These are phyloP conservation scores for Xylariales sp. DNA, from an alignment of 2,329 filamentous ascomycete genomes.

Conservation along the genomic window DNA sequence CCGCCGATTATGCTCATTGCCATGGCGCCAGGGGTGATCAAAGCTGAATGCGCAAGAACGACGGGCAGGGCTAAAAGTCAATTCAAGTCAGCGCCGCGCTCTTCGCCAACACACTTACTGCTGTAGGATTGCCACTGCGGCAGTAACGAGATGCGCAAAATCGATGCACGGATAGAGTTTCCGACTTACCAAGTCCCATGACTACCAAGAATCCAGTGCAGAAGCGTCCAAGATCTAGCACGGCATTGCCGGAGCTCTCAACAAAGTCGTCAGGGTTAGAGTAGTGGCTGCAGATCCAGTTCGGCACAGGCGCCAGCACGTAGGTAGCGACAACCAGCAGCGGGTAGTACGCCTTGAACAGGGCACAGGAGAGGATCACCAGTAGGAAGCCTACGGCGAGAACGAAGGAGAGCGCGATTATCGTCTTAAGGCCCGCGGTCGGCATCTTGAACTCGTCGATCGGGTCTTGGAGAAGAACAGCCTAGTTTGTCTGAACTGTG, in stretches of 20 bases:
- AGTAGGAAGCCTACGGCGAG: constrained; percentile 98
- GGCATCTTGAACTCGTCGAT: constrained; percentile 42
- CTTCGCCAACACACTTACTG: no score
- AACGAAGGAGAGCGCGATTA: constrained; percentile 98
- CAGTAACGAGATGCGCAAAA: no score
- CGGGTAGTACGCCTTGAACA: constrained; percentile 92
- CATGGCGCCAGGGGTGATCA: constrained; percentile 83
- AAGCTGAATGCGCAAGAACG: constrained; percentile 78
- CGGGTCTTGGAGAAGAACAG: neutral
- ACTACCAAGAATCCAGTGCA: constrained; percentile 92
- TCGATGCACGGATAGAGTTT: no score
- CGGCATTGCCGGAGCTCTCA: constrained; percentile 72
- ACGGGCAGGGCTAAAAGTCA: constrained; percentile 76
- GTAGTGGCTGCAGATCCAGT: constrained; percentile 90
- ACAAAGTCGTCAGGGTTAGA: constrained; percentile 95
- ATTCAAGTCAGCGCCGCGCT: no score
- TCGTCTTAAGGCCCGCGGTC: constrained; percentile 94
- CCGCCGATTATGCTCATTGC: constrained; percentile 93
- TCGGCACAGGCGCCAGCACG: constrained; percentile 86
- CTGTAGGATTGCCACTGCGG: no score
- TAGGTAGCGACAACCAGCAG: constrained; percentile 95
- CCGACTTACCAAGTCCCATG: constrained; percentile 80
- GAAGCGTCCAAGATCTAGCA: constrained; percentile 93
- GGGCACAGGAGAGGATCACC: constrained; percentile 93
- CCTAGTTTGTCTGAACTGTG: no score